Conservation (phyloP, 176 grass and related monocot species). For the Echinochloa phyllopogon region DNA sequence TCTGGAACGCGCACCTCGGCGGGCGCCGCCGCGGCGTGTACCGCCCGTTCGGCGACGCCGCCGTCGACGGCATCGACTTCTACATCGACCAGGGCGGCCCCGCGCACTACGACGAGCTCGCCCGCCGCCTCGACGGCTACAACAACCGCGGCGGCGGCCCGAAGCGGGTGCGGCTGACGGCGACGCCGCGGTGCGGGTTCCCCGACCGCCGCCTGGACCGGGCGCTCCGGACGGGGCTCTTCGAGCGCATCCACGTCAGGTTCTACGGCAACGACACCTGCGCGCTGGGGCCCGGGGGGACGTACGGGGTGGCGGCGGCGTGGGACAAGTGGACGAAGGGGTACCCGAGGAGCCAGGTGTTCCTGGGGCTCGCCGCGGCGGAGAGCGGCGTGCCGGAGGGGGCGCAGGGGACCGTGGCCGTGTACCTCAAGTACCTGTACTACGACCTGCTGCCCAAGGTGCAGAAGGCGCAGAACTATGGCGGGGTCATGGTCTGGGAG, state of each 20-base stretch:
- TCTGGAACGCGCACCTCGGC: conserved; percentile 13
- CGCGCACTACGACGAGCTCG: conserved; percentile 36
- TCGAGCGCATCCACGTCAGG: conserved; percentile 68
- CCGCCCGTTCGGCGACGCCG: conserved; percentile 18
- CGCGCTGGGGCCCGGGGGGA: conserved; percentile 9
- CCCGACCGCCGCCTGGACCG: conserved; percentile 32
- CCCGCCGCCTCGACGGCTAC: neutral
- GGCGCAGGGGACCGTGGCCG: neutral
- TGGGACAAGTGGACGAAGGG: conserved; percentile 40
- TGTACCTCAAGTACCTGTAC: conserved; percentile 21
- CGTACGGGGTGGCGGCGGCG: neutral
- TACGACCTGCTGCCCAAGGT: conserved; percentile 18
- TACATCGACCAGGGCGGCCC: neutral
- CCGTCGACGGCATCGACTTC: conserved; percentile 25
- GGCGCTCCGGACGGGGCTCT: conserved; percentile 53
- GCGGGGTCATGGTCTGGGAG: neutral
- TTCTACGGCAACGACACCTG: conserved; percentile 68
- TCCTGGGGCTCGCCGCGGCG: neutral
- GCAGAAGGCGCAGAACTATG: neutral
- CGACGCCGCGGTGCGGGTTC: conserved; percentile 59
- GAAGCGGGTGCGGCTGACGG: conserved; percentile 20
- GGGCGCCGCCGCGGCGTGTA: neutral
- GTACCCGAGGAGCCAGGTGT: neutral
- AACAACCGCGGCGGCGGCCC: neutral
- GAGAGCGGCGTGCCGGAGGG: neutral